Conservation (phyloP, 768 basidiomycete species). For the Lactarius sp. region DNA sequence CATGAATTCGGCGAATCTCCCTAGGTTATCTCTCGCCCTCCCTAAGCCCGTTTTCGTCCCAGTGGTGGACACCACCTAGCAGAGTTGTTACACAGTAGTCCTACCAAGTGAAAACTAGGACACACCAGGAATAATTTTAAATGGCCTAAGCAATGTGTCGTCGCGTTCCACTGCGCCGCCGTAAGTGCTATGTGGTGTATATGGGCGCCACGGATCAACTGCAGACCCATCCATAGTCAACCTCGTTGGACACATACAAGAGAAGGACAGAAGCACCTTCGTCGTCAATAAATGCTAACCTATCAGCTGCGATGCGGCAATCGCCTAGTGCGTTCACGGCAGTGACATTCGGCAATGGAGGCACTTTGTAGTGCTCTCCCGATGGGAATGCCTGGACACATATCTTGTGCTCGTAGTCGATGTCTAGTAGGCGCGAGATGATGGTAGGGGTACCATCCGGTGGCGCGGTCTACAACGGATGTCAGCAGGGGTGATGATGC, state of each 20-base stretch:
- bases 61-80: slow-evolving; percentile 70
- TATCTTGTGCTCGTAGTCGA: slow-evolving; percentile 65
- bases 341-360: slow-evolving; percentile 69
- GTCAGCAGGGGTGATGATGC: too few species aligned
- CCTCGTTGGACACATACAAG: neutral
- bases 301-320: slow-evolving; percentile 73
- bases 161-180: slow-evolving; percentile 55
- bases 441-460: slow-evolving; percentile 66
- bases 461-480: slow-evolving; percentile 55
- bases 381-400: slow-evolving; percentile 73
- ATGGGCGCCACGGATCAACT: slow-evolving; percentile 91
- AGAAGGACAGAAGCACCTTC: slow-evolving; percentile 44
- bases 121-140: slow-evolving; percentile 82
- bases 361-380: slow-evolving; percentile 70
- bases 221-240: neutral
- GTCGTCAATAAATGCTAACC: slow-evolving; percentile 84
- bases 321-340: slow-evolving; percentile 82
- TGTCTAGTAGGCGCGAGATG: slow-evolving; percentile 69
- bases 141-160: slow-evolving; percentile 72
- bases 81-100: neutral
- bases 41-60: slow-evolving; percentile 67
- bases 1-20: slow-evolving; percentile 76
- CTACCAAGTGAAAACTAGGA: slow-evolving; percentile 16
- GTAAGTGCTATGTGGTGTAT: slow-evolving; percentile 69
- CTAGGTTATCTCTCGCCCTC: slow-evolving; percentile 61